These are phyloP conservation scores for Xylaria arbuscula DNA, from an alignment of 2,329 filamentous ascomycete species.

Conservation along the genomic window DNA sequence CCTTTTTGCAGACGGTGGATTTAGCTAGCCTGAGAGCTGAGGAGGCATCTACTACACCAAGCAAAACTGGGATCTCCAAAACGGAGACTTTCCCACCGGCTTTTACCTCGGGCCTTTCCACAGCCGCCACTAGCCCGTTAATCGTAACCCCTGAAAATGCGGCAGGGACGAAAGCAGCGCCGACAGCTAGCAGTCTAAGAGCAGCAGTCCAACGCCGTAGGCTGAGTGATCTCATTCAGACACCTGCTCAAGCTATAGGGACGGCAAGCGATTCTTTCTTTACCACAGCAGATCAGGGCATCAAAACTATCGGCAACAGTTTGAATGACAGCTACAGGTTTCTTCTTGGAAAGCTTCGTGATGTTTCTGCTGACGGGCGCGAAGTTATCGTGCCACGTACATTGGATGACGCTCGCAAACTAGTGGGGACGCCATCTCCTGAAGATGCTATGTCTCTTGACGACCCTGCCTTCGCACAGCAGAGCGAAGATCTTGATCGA, in stretches of 20 bases:
- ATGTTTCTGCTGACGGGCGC: constrained; percentile 65
- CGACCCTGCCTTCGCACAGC: constrained; percentile 65
- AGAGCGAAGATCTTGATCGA: constrained; percentile 52
- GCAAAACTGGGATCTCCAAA: constrained; percentile 66
- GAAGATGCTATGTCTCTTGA: constrained; percentile 71
- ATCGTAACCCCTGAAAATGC: constrained; percentile 50
- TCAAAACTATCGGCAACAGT: constrained; percentile 92
- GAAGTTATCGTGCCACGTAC: constrained; percentile 81
- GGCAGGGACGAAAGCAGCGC: constrained; percentile 49
- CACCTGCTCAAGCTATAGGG: constrained; percentile 82
- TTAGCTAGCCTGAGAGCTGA: constrained; percentile 87
- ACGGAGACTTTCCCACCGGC: constrained; percentile 68
- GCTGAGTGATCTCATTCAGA: constrained; percentile 86
- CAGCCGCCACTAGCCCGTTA: constrained; percentile 48
- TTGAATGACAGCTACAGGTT: constrained; percentile 95
- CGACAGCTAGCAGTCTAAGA: constrained; percentile 58
- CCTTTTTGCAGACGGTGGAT: constrained; percentile 95
- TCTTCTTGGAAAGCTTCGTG: constrained; percentile 86
- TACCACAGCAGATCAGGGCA: constrained; percentile 87
- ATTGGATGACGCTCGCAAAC: constrained; percentile 88
- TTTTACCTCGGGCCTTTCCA: constrained; percentile 60
- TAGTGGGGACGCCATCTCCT: constrained; percentile 78
- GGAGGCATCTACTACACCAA: constrained; percentile 75
- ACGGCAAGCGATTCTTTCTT: constrained; percentile 87
- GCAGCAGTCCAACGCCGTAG: constrained; percentile 68